A percentile compares a stretch with the other conserved stretches of the same genome.
Conservation (phyloP, 495 filamentous ascomycete genomes). For the Neurospora sp. region DNA sequence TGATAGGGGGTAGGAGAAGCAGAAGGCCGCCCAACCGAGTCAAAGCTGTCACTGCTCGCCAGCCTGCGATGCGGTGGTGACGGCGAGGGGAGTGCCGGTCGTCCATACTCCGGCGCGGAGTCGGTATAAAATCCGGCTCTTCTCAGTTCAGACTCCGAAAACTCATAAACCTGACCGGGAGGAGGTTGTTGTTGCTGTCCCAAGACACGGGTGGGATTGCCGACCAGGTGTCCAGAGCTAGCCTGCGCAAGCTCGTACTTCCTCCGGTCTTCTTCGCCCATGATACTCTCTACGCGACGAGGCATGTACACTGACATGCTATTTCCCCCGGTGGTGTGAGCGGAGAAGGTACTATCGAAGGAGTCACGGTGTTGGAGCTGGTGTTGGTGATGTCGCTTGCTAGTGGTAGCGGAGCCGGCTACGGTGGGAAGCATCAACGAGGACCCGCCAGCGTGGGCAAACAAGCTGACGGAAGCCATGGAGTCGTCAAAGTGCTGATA, state of each 20-base stretch:
- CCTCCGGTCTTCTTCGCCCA: constrained; percentile 65
- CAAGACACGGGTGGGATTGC: constrained; percentile 13
- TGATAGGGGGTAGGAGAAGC: neutral
- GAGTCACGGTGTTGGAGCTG: constrained; percentile 53
- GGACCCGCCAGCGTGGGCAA: neutral
- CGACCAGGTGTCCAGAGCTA: constrained; percentile 35
- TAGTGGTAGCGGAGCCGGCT: neutral
- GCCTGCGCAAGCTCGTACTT: constrained; percentile 63
- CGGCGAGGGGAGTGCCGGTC: neutral
- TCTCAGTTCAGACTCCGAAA: constrained; percentile 39
- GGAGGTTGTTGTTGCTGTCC: constrained; percentile 40
- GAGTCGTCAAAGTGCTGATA: constrained; percentile 55
- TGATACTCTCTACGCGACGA: constrained; percentile 69
- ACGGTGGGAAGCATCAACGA: neutral
- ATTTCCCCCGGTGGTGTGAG: constrained; percentile 31
- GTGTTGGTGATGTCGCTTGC: neutral
- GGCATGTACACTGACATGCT: constrained; percentile 62
- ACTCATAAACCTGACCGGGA: constrained; percentile 42
- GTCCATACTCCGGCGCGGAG: constrained; percentile 6
- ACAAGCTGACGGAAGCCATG: constrained; percentile 34
- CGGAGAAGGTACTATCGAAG: constrained; percentile 60
- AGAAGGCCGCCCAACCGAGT: neutral
- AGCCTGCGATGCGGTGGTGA: constrained; percentile 13
- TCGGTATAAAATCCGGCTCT: constrained; percentile 35
- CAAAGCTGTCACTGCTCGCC: constrained; percentile 23